Evolutionary conservation across 768 basidiomycete species (phyloP), one percentile per base, ranked within the genome.

Genomic region (Trametes cingulata): DNA sequence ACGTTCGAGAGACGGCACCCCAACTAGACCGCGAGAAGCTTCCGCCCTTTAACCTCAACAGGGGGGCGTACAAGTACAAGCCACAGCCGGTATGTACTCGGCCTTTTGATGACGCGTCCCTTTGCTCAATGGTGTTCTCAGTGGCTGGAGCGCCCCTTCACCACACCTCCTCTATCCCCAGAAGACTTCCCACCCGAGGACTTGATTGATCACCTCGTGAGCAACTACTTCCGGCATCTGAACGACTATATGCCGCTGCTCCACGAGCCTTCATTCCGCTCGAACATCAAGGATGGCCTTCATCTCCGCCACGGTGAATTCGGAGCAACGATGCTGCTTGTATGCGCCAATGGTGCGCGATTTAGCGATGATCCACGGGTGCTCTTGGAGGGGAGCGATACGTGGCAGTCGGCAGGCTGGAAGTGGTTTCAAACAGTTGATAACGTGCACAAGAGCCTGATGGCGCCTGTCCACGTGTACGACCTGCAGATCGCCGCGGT

Each of bases 321-420:
- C 67, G 83, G 78, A 0, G 72, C 80, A 1, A 80, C 82, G 0
- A 80, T 91, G 24, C 75, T 93, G 6, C 77, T 91, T 1, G 82
- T 92, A 0, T 91, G 89, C 67, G 90, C 93, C 0, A 75, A 85
- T 19, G 91, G 80, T 2, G 76, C 89, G 0, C 80, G 86, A 37
- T 78, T 75, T 41, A 67, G 73, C 17, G 72, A 79, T 54, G 77
- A 82, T 65, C 68, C 69, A 0, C 66, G 77, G 15, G 73, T 78
- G 4, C 20, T 69, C 35, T 54, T 52, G 14, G 57, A 51, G 49
- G 40, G 36, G 10, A 52, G 19, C 13, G 15, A 36, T 8, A 15
- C 52, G 52, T 22, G 48, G 5, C 75, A 79, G 24, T 82, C 82
- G 10, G 71, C 77, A 20, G 86, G 86, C 0, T 88, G 85, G 84